Evolutionary conservation across 805 yeast genomes (phyloP).

Genomic region (Lachancea lanzarotensis): DNA sequence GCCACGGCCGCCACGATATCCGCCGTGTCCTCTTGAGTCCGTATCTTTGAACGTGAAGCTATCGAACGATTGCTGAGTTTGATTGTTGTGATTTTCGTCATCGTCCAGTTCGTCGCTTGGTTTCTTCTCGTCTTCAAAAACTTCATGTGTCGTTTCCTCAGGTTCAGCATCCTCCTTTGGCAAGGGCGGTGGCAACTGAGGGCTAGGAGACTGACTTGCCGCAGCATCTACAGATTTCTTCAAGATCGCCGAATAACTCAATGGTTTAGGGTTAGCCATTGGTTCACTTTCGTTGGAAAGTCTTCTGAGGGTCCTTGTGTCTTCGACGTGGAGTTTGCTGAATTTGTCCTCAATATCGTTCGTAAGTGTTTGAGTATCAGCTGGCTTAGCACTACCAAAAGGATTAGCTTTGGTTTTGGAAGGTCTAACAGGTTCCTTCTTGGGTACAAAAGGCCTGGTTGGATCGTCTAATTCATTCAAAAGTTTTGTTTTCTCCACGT

Average conservation of each 20-base stretch:
- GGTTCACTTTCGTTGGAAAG: conserved; percentile 18
- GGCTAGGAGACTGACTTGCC: conserved; percentile 1
- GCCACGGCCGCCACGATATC: conserved; percentile 3
- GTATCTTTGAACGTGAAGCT: conserved; percentile 16
- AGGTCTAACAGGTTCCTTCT: conserved; percentile 3
- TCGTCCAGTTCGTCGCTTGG: not conserved
- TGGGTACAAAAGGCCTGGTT: conserved; percentile 15
- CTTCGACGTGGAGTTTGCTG: conserved; percentile 38
- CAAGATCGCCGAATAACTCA: conserved; percentile 26
- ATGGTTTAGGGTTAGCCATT: conserved; percentile 10
- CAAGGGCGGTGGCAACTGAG: not conserved
- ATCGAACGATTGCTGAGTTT: not conserved
- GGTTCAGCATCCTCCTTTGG: not conserved
- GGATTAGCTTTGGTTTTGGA: conserved; percentile 48
- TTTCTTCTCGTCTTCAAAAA: not conserved
- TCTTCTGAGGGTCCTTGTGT: conserved; percentile 33
- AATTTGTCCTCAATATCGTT: conserved; percentile 53
- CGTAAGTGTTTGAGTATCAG: conserved; percentile 62
- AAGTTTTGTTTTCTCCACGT: conserved; percentile 25
- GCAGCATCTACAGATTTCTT: conserved; percentile 23
- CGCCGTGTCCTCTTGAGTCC: conserved; percentile 6
- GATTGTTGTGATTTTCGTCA: conserved; percentile 5
- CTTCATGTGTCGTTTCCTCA: not conserved
- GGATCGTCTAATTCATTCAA: conserved; percentile 26
- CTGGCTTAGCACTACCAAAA: conserved; percentile 82